phyloP scores from a whole-genome alignment of 2,329 filamentous ascomycete species.

The Penicillium fuscoglaucum region DNA sequence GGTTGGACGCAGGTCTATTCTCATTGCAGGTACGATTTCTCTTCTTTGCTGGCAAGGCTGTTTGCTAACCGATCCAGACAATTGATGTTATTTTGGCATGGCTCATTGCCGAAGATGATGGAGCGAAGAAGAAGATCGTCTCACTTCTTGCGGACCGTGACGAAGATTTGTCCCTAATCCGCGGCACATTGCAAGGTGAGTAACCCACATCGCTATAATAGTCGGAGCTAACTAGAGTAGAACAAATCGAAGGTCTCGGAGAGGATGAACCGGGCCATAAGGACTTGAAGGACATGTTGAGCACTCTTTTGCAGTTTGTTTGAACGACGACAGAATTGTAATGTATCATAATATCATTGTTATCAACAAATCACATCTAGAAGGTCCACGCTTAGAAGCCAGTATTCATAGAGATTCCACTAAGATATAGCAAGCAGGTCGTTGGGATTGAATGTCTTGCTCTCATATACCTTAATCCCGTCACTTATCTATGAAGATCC shows the following conservation, averaged over 20 bases:
- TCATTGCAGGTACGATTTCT: slow-evolving; percentile 61
- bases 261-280: slow-evolving; percentile 56
- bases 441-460: not conserved
- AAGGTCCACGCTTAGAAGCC: not conserved
- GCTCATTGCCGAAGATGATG: slow-evolving; percentile 85
- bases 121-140: slow-evolving; percentile 66
- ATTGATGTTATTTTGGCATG: slow-evolving; percentile 85
- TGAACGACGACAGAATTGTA: slow-evolving; percentile 14
- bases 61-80: slow-evolving; percentile 44
- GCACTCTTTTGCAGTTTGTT: slow-evolving; percentile 53
- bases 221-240: slow-evolving; percentile 35
- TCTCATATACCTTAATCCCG: not conserved
- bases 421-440: not conserved
- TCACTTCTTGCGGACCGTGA: slow-evolving; percentile 66
- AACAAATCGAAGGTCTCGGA: slow-evolving; percentile 63
- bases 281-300: slow-evolving; percentile 64
- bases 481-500: too few species aligned
- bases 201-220: not conserved
- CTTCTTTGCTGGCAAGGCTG: not conserved
- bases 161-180: slow-evolving; percentile 64
- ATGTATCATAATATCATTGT: not conserved
- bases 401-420: not conserved
- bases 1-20: slow-evolving; percentile 82
- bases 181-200: slow-evolving; percentile 64
- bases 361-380: not conserved